Conservation (phyloP, 441 rosid genomes). For the Eugenia klotzschiana region DNA sequence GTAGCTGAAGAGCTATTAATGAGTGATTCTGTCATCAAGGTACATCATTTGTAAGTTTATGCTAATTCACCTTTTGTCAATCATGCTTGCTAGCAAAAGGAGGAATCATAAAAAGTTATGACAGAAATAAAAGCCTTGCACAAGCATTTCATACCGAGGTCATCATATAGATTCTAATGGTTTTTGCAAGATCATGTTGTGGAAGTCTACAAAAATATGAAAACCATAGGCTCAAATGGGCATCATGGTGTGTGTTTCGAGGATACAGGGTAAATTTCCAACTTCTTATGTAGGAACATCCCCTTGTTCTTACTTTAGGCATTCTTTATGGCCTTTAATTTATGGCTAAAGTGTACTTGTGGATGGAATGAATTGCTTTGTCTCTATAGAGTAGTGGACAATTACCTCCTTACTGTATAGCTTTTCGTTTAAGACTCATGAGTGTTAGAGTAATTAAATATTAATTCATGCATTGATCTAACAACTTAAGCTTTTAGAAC, state of each 20-base stretch:
- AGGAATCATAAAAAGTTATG: background rate
- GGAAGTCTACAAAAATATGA: background rate
- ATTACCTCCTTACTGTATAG: background rate
- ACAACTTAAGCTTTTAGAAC: too few relatives aligned
- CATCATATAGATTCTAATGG: background rate
- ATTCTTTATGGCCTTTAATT: background rate
- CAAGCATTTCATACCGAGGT: background rate
- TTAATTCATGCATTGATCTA: too few relatives aligned
- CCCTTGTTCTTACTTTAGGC: background rate
- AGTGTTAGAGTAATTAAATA: too few relatives aligned
- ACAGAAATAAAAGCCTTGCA: background rate
- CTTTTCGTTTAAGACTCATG: background rate
- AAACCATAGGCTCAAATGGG: background rate
- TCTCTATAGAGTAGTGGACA: background rate
- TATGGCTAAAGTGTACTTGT: background rate
- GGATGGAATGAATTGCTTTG: background rate
- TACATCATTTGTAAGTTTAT: constrained; percentile 4
- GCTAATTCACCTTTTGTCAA: background rate
- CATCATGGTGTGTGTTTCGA: background rate
- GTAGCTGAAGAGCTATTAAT: constrained; percentile 97
- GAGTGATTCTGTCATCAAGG: constrained; percentile 96
- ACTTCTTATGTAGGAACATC: background rate
- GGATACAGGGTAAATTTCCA: background rate
- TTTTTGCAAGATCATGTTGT: background rate
- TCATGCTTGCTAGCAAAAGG: background rate